Percentiles rank a stretch among this genome's conserved stretches.
Evolutionary conservation across 305 asterid genomes (phyloP).

Genomic region (Fraxinus sp.): DNA sequence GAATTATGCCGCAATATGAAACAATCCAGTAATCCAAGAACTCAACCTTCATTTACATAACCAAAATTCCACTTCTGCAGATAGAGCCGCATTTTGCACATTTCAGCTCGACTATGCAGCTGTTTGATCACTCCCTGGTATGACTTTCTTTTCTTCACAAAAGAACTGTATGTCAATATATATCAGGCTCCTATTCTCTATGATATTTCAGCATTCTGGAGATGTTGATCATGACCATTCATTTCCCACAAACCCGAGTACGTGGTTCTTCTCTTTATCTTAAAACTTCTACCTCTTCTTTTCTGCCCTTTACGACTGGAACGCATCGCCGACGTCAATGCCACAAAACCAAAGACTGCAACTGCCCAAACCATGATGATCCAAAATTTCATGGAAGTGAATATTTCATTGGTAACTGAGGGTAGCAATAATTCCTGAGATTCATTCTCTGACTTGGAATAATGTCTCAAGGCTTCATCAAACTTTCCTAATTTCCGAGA

Average conservation of each 20-base stretch:
- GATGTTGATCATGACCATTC: conserved; percentile 34
- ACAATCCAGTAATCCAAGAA: not conserved
- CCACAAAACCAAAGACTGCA: conserved; percentile 48
- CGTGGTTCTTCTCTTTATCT: conserved; percentile 46
- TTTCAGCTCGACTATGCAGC: not conserved
- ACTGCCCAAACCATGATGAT: conserved; percentile 64
- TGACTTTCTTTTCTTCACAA: not conserved
- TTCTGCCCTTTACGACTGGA: conserved; percentile 52
- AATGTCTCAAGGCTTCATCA: conserved; percentile 25
- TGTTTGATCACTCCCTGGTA: not conserved
- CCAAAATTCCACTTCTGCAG: not conserved
- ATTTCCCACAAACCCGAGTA: conserved; percentile 47
- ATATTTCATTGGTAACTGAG: conserved; percentile 42
- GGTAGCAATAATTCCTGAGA: conserved; percentile 45
- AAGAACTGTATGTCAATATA: conserved; percentile 8
- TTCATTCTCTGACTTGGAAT: conserved; percentile 28
- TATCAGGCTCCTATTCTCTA: conserved; percentile 19
- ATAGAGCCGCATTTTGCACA: not conserved
- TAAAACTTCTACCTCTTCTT: conserved; percentile 47
- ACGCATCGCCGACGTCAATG: conserved; percentile 51
- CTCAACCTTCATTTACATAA: not conserved
- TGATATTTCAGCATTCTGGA: conserved; percentile 36
- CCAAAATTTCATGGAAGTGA: conserved; percentile 67
- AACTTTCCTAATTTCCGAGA: conserved; percentile 38
- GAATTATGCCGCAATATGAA: not conserved